Evolutionary conservation across 306 rosid species (phyloP).

Genomic region (Quercus ilex): DNA sequence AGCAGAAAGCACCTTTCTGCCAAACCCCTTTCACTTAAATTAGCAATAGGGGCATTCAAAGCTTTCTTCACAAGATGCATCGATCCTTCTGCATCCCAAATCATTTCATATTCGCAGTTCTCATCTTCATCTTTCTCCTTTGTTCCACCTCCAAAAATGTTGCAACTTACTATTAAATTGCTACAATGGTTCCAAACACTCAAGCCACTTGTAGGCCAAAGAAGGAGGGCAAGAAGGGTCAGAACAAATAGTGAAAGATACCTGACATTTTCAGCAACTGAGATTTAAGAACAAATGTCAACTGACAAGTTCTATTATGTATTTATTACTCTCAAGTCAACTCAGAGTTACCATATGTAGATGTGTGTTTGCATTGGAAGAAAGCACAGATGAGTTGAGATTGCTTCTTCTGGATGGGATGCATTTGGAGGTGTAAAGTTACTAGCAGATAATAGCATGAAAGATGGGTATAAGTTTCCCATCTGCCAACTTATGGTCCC

Average conservation of each 20-base stretch:
- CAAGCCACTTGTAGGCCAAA: constrained; percentile 63
- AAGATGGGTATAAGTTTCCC: constrained; percentile 80
- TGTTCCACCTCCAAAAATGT: constrained; percentile 36
- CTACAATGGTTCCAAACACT: constrained; percentile 49
- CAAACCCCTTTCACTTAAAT: constrained; percentile 38
- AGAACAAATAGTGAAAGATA: constrained; percentile 50
- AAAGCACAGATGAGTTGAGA: constrained; percentile 59
- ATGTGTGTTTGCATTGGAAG: constrained; percentile 69
- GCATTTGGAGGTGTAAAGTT: constrained; percentile 44
- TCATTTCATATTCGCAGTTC: constrained; percentile 71
- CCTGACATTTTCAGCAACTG: constrained; percentile 40
- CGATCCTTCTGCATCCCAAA: constrained; percentile 82
- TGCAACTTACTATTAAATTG: constrained; percentile 30
- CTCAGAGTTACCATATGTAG: constrained; percentile 56
- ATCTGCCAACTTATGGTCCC: constrained; percentile 92
- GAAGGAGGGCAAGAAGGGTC: constrained; percentile 59
- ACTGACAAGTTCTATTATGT: constrained; percentile 1
- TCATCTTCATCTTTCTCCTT: constrained; percentile 77
- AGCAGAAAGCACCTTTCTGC: constrained; percentile 56
- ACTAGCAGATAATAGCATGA: constrained; percentile 70
- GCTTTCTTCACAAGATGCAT: constrained; percentile 87
- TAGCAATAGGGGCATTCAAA: constrained; percentile 25
- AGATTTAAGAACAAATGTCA: not conserved
- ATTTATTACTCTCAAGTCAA: constrained; percentile 7
- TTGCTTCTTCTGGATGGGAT: constrained; percentile 46